Evolutionary conservation across 768 basidiomycete species (phyloP), one percentile per base, ranked within the genome.

Genomic region (Leccinum disarticulatum): DNA sequence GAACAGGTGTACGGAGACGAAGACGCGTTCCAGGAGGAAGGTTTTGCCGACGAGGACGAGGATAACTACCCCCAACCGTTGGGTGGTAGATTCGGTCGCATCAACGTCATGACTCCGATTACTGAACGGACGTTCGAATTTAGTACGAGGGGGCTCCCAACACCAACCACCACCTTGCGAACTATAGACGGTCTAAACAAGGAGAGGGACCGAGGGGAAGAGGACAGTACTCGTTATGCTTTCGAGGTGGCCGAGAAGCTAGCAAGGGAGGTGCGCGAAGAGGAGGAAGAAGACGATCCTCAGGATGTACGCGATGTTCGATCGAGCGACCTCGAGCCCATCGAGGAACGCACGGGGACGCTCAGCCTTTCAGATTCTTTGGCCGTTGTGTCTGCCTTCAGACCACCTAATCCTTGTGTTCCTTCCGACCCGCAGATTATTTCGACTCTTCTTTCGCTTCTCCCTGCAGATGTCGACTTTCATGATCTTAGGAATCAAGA

Each of bases 101-200:
- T 98, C 75, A 87, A 90, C 68, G 87, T 95, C 57, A 95, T 99
- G 94, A 98, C 96, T 9, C 96, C 97, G 3, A 98, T 98, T 73
- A 93, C 93, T 13, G 97, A 99, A 73, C 82, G 95, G 46, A 98
- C 97, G 10, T 84, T 84, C 67, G 97, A 98, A 73, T 95, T 80
- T 70, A 88, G 85, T 65, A 88, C 85, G 15, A 78, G 84, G 59
- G 72, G 72, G 25, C 65, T 75, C 43, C 73, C 75, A 50, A 67
- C 74, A 60, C 61, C 77, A 64, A 65, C 70, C 81, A 38, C 82
- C 80, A 64, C 79, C 72, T 58, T 77, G 83, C 22, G 83, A 82
- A 15, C 81, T 79, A 36, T 87, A 70, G 71, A 71, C 53, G 56
- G 56, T 54, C 52, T 54, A 36, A 36, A 15, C 46, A 73, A 60